A percentile compares a stretch with the other conserved stretches of the same genome.
These are phyloP conservation scores for Cladobotryum mycophilum DNA, from an alignment of 2,329 filamentous ascomycete species.

Conservation along the genomic window DNA sequence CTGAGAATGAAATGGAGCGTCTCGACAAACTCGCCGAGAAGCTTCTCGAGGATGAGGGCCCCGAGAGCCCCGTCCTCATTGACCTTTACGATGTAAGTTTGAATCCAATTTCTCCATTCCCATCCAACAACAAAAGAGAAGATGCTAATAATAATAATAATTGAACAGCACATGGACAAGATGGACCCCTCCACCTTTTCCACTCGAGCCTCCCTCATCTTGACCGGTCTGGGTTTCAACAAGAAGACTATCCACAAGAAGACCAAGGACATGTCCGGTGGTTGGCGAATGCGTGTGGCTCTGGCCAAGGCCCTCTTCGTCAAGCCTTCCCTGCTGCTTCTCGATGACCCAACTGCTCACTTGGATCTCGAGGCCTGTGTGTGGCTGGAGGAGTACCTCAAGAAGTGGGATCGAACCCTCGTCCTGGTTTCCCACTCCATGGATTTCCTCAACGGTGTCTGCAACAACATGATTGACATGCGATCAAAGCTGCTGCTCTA, in stretches of 20 bases:
- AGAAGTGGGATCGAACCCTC: conserved; percentile 98
- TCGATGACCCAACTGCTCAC: conserved; percentile 98
- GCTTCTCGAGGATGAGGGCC: conserved; percentile 84
- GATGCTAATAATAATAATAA: conserved; percentile 4
- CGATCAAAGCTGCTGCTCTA: conserved; percentile 80
- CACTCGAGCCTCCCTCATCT: conserved; percentile 89
- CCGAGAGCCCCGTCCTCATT: conserved; percentile 82
- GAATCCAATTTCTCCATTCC: neutral
- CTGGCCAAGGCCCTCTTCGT: conserved; percentile 97
- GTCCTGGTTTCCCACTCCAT: conserved; percentile 95
- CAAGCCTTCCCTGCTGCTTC: conserved; percentile 88
- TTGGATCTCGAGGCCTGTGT: conserved; percentile 99
- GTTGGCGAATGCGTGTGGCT: conserved; percentile 99
- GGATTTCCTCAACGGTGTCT: conserved; percentile 99
- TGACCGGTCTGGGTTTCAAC: conserved; percentile 99
- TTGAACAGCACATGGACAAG: conserved; percentile 82
- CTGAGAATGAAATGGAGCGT: conserved; percentile 84
- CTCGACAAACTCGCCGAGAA: conserved; percentile 85
- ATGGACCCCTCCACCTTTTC: conserved; percentile 98
- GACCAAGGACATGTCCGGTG: conserved; percentile 99
- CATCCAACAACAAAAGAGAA: conserved; percentile 15
- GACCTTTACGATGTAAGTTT: conserved; percentile 86
- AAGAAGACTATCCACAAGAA: conserved; percentile 97
- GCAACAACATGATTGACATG: conserved; percentile 98
- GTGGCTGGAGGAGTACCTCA: conserved; percentile 99